Evolutionary conservation across 2,329 filamentous ascomycete species (phyloP).

Genomic region (Fusarium torreyae): DNA sequence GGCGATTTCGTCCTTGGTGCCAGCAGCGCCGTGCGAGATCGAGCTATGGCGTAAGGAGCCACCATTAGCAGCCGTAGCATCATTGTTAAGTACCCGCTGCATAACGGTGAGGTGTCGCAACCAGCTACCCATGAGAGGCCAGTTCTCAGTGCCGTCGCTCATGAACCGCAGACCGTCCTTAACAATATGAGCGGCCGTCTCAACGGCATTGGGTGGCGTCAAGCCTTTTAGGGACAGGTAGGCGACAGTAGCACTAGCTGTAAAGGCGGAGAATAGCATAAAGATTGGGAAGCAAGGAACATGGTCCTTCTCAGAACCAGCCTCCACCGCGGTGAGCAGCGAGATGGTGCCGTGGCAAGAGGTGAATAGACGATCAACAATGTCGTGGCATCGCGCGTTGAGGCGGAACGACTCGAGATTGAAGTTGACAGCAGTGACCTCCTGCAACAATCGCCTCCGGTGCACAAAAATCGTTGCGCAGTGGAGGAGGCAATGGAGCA

Average conservation of each 20-base stretch:
- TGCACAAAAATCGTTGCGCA: constrained; percentile 74
- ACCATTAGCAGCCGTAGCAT: constrained; percentile 56
- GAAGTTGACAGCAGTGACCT: constrained; percentile 68
- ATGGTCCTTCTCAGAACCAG: constrained; percentile 70
- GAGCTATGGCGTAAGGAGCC: constrained; percentile 56
- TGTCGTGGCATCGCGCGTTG: constrained; percentile 65
- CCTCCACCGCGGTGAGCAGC: constrained; percentile 69
- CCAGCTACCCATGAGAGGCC: constrained; percentile 73
- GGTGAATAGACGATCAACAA: constrained; percentile 70
- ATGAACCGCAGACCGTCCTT: constrained; percentile 72
- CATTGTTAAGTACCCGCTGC: constrained; percentile 72
- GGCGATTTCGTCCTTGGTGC: constrained; percentile 68
- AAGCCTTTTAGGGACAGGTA: constrained; percentile 75
- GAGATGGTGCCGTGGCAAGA: constrained; percentile 72
- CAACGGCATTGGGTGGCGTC: constrained; percentile 68
- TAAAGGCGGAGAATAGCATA: constrained; percentile 75
- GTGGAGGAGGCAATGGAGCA: constrained; percentile 74
- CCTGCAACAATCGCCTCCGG: constrained; percentile 71
- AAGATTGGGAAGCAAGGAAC: constrained; percentile 75
- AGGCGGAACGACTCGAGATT: constrained; percentile 68
- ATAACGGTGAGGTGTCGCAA: constrained; percentile 73
- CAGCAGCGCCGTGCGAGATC: constrained; percentile 49
- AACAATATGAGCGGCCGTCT: constrained; percentile 71
- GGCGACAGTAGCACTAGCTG: constrained; percentile 72
- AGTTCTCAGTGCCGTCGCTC: constrained; percentile 71